Evolutionary conservation across 257 asterid species (phyloP).

Genomic region (Anisodus tanguticus): DNA sequence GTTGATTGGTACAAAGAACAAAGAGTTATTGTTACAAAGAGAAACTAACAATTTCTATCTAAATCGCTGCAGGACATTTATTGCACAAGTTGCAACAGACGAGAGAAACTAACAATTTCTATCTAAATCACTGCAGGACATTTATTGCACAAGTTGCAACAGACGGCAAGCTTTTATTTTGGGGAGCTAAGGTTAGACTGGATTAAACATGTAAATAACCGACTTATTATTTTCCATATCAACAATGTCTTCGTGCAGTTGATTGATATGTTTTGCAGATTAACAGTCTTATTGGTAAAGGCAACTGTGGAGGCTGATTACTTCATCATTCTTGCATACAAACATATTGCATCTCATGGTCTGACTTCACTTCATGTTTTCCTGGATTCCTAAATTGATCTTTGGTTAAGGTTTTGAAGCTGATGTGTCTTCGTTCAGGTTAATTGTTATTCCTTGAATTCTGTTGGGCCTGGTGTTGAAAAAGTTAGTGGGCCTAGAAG

Average conservation of each 20-base stretch:
- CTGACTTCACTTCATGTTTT: constrained; percentile 37
- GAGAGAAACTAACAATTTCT: constrained; percentile 30
- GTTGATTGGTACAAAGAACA: not conserved
- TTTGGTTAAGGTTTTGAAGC: constrained; percentile 30
- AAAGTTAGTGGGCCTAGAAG: constrained; percentile 73
- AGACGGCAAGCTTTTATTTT: constrained; percentile 61
- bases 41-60: not conserved
- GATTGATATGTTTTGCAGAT: constrained; percentile 53
- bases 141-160: constrained; percentile 68
- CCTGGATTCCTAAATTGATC: constrained; percentile 25
- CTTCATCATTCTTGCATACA: constrained; percentile 86
- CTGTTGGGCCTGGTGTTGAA: constrained; percentile 78
- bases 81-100: constrained; percentile 66
- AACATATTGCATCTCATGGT: constrained; percentile 87
- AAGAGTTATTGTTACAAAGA: not conserved
- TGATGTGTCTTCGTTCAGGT: constrained; percentile 54
- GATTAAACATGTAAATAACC: not conserved
- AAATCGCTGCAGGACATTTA: constrained; percentile 57
- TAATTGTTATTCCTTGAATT: constrained; percentile 82
- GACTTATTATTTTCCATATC: not conserved
- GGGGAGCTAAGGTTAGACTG: constrained; percentile 90
- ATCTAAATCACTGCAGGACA: constrained; percentile 51
- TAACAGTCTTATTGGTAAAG: constrained; percentile 78
- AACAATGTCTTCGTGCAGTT: constrained; percentile 9
- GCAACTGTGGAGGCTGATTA: constrained; percentile 86